Percentiles rank a stretch among this genome's conserved stretches.
Conservation (phyloP, 2,329 filamentous ascomycete genomes). For the Beauveria sp. region DNA sequence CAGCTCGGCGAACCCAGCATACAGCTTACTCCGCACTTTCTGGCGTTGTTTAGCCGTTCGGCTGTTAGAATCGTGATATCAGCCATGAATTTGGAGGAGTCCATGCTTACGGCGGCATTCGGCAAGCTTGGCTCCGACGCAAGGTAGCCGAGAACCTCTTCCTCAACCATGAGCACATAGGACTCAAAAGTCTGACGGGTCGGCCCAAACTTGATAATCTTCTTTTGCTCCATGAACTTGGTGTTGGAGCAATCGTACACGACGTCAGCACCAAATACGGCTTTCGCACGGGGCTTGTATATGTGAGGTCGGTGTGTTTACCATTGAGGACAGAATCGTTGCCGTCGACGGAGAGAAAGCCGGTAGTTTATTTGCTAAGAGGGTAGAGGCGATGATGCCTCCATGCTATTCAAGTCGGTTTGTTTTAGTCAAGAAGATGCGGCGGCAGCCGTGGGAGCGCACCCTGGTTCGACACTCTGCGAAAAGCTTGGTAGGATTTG, state of each 20-base stretch:
- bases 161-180: constrained; percentile 65
- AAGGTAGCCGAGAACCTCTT: constrained; percentile 61
- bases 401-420: constrained; percentile 32
- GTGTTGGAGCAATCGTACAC: constrained; percentile 80
- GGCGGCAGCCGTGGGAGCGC: constrained; percentile 11
- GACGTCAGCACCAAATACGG: constrained; percentile 67
- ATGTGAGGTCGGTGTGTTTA: constrained; percentile 44
- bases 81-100: constrained; percentile 61
- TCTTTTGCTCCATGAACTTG: constrained; percentile 86
- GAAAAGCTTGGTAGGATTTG: constrained; percentile 64
- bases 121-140: constrained; percentile 48
- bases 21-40: constrained; percentile 65
- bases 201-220: constrained; percentile 67
- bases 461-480: constrained; percentile 59
- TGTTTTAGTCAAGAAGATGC: background rate
- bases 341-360: constrained; percentile 41
- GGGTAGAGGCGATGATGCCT: constrained; percentile 46
- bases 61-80: constrained; percentile 81
- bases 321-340: constrained; percentile 52
- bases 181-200: constrained; percentile 54
- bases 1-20: constrained; percentile 63
- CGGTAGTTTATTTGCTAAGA: constrained; percentile 45
- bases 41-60: constrained; percentile 67
- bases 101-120: constrained; percentile 50
- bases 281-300: constrained; percentile 42